phyloP scores from a whole-genome alignment of 139 green algal species.

The Micromonas pusilla region DNA sequence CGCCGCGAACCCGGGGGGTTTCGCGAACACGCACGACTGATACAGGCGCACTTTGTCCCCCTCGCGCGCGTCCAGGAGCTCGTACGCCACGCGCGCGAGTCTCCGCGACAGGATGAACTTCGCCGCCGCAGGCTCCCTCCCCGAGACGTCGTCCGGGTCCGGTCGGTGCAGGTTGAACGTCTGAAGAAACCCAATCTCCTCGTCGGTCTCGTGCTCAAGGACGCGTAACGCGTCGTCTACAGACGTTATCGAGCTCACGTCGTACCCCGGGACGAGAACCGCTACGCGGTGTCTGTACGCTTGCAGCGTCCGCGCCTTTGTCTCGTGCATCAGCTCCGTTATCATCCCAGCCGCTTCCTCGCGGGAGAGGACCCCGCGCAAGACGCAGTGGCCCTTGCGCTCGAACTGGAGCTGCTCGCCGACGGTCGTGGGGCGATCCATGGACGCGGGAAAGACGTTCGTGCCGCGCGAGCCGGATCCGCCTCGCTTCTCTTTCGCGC shows the following conservation, averaged over 20 bases:
- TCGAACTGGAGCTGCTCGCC: too few relatives aligned
- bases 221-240: background rate
- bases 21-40: constrained; percentile 55
- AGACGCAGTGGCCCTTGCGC: background rate
- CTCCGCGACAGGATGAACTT: constrained; percentile 2
- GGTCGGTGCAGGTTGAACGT: constrained; percentile 59
- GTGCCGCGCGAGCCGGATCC: too few relatives aligned
- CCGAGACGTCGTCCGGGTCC: background rate
- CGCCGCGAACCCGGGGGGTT: constrained; percentile 46
- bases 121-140: background rate
- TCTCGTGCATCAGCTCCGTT: background rate
- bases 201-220: background rate
- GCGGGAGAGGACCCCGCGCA: background rate
- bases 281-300: constrained; percentile 10
- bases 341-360: background rate
- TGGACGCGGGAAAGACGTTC: too few relatives aligned
- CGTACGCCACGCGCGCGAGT: constrained; percentile 41
- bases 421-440: too few relatives aligned
- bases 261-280: background rate
- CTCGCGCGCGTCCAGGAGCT: constrained; percentile 37
- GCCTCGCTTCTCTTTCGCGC: too few relatives aligned
- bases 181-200: constrained; percentile 53
- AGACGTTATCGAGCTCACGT: background rate
- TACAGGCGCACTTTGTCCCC: constrained; percentile 42
- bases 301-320: background rate